Percentiles rank a stretch among this genome's conserved stretches.
Evolutionary conservation across 2,329 filamentous ascomycete genomes (phyloP).

Genomic region (Arthrobotrys entomopaga): DNA sequence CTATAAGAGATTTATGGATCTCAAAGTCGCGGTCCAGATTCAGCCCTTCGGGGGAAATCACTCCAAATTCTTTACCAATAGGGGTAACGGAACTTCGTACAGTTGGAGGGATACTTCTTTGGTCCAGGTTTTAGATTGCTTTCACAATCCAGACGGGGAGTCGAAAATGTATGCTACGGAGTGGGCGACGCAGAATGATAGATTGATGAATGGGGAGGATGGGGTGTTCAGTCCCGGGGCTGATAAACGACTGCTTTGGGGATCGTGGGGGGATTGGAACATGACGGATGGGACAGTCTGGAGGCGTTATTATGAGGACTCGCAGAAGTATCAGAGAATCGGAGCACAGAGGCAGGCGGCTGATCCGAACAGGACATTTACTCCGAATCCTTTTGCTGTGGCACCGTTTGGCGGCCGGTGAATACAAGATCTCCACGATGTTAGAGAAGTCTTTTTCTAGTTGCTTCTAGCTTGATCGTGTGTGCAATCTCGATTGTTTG

Average conservation of each 20-base stretch:
- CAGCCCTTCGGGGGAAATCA: constrained; percentile 64
- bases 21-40: constrained; percentile 62
- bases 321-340: constrained; percentile 25
- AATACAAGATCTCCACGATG: no score
- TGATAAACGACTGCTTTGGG: constrained; percentile 21
- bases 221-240: constrained; percentile 2
- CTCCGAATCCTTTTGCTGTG: constrained; percentile 31
- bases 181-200: constrained; percentile 63
- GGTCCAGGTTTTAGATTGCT: constrained; percentile 63
- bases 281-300: constrained; percentile 5
- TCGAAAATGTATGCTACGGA: constrained; percentile 21
- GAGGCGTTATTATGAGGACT: constrained; percentile 19
- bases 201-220: constrained; percentile 58
- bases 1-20: constrained; percentile 4
- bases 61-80: constrained; percentile 63
- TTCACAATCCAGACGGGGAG: constrained; percentile 62
- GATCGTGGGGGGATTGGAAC: constrained; percentile 22
- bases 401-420: neutral
- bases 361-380: constrained; percentile 20
- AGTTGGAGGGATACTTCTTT: constrained; percentile 66
- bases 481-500: no score
- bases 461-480: no score
- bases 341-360: neutral
- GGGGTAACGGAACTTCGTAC: constrained; percentile 64
- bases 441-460: no score